Evolutionary conservation across 495 filamentous ascomycete species (phyloP).

Genomic region (Penicillium ochrochloron): DNA sequence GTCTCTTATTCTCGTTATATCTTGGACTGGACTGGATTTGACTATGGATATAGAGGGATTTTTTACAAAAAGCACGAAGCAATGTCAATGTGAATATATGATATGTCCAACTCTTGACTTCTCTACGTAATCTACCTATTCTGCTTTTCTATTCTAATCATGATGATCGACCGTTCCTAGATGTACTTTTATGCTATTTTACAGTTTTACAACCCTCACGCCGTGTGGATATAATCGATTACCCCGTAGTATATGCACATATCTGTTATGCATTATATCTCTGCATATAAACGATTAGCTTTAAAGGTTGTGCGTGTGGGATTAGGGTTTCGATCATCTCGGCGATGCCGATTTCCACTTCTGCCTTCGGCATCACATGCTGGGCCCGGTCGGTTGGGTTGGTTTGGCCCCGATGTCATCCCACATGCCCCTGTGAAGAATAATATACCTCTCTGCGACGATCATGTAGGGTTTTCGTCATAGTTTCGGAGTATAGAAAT

Average conservation of each 20-base stretch:
- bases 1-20: slow-evolving; percentile 6
- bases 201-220: no score
- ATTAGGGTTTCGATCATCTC: slow-evolving; percentile 3
- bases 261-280: neutral
- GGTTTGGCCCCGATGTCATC: neutral
- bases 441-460: neutral
- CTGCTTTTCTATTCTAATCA: no score
- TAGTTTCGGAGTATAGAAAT: neutral
- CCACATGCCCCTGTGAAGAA: slow-evolving; percentile 1
- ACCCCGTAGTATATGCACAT: neutral
- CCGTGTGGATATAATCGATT: no score
- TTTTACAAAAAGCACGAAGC: neutral
- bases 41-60: slow-evolving; percentile 11
- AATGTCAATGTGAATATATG: slow-evolving; percentile 11
- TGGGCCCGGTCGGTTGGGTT: neutral
- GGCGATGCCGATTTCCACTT: slow-evolving; percentile 1
- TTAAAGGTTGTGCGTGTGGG: neutral
- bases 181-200: no score
- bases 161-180: no score
- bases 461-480: neutral
- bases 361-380: slow-evolving; percentile 3
- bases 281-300: neutral
- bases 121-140: neutral
- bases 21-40: slow-evolving; percentile 3
- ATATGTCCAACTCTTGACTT: neutral